Evolutionary conservation across 306 rosid species (phyloP), one percentile per base, ranked within the genome.

Genomic region (Lathyrus oleraceus): DNA sequence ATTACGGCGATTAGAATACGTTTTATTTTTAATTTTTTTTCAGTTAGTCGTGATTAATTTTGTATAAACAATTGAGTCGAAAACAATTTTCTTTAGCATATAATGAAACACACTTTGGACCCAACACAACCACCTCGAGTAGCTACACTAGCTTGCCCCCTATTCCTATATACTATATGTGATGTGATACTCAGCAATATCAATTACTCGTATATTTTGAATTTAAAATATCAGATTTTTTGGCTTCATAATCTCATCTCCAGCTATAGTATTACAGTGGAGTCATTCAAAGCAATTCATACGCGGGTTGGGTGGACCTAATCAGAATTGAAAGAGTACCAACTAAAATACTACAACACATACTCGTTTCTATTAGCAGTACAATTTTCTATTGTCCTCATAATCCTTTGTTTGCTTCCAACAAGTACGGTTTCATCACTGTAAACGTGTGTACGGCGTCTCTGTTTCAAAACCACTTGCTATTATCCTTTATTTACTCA

Each of bases 271-370:
- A 17, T 19, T 12, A 54, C 36, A 23, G 8, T 16, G 3, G 23
- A 8, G 23, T 16, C 5, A 48, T 16, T 5, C 14, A 3, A 54
- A 21, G 20, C 16, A 13, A 5, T 23, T 53, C 17, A 54, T 5
- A 54, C 35, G 10, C 61, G 61, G 61, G 13, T 54, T 54, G 61
- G 61, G 61, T 54, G 61, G 61, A 54, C 61, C 61, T 54, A 54
- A 54, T 23, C 36, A 12, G 35, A 21, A 11, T 54, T 54, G 61
- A 54, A 54, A 54, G 61, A 21, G 16, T 54, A 54, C 16, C 35
- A 11, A 11, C 35, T 12, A 19, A 51, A 51, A 25, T 9, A n/a
- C n/a, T n/a, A 10, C 7, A 14, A 44, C 17, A 44, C 49, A 44
- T 44, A 17, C n/a, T 10, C 10, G n/a, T 53, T 49, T 16, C 27